Evolutionary conservation across 257 asterid species (phyloP), one percentile per base, ranked within the genome.

Genomic region (Hygrophila difformis): DNA sequence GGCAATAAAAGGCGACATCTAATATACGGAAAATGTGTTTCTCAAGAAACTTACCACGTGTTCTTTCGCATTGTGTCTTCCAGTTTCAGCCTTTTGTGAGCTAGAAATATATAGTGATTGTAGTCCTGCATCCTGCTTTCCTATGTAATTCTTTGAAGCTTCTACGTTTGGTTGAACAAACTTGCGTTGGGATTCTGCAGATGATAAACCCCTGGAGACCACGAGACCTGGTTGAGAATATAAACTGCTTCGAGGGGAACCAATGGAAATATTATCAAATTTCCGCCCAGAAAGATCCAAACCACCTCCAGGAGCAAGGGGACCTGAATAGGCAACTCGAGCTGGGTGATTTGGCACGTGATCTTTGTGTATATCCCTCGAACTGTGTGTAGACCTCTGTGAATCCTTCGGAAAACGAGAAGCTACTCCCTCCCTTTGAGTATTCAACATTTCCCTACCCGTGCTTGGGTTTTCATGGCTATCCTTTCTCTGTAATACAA

Each of bases 261-360:
- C 31, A 14, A 57, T 40, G 36, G 78, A 45, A 52, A 39, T 42
- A 34, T 75, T 69, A 6, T 62, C 60, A n/a, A 63, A 57, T 44
- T 64, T 69, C 76, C 68, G 71, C 23, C 61, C 66, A 5, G 74
- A 53, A 49, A 52, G 23, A 57, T 57, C 84, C 87, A 71, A 16
- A 64, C 80, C 53, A 62, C 35, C 12, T 72, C 71, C 3, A 3
- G 83, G 76, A 36, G 70, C 82, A 53, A 86, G 69, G 45, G 92
- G 96, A 19, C 94, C 92, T 1, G 96, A 81, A 38, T 72, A 63
- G 45, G 77, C 75, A 39, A 59, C 42, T 54, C 73, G 67, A 46
- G 64, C 65, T 1, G 67, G 43, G 20, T 45, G 71, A 41, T 60
- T 48, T 40, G 53, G 74, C 17, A 44, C 59, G 34, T 51, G 49